phyloP scores from a whole-genome alignment of 192 early-diverging fungal genomes.

The Lobosporangium transversale region DNA sequence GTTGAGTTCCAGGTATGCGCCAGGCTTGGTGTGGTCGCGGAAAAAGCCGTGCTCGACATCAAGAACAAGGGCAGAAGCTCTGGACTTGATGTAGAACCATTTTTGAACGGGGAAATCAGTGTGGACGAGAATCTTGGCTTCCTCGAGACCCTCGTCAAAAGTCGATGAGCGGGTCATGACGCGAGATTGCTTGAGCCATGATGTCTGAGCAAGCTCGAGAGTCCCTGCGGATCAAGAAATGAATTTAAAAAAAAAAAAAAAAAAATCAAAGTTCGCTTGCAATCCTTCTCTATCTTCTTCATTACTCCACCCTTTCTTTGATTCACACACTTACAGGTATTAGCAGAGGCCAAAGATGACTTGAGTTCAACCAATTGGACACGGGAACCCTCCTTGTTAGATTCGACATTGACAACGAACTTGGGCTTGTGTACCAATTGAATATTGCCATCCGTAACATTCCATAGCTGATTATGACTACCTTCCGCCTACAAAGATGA shows the following conservation, averaged over 20 bases:
- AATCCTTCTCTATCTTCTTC: too few species aligned
- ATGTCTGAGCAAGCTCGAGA: conserved; percentile 29
- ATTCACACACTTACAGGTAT: conserved; percentile 12
- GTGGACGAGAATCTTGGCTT: conserved; percentile 22
- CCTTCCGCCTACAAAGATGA: conserved; percentile 26
- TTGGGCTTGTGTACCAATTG: conserved; percentile 36
- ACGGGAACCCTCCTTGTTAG: conserved; percentile 41
- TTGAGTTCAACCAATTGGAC: conserved; percentile 49
- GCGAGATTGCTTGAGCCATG: conserved; percentile 13
- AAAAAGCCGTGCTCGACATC: conserved; percentile 49
- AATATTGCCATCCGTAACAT: conserved; percentile 37
- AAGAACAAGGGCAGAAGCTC: conserved; percentile 36
- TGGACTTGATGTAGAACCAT: conserved; percentile 54
- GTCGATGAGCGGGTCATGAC: conserved; percentile 5
- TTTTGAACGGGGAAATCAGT: conserved; percentile 14
- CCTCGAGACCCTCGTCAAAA: conserved; percentile 23
- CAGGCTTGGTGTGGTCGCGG: conserved; percentile 49
- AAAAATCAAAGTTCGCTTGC: too few species aligned
- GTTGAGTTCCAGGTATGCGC: conserved; percentile 40
- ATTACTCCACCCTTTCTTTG: background rate
- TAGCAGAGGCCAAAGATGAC: conserved; percentile 8
- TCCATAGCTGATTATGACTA: conserved; percentile 43
- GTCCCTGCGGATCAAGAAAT: too few species aligned
- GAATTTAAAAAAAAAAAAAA: too few species aligned
- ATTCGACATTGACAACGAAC: conserved; percentile 29